A percentile compares a stretch with the other conserved stretches of the same genome.
phyloP scores from a whole-genome alignment of 345 rosid genomes.

The Streptanthus diversifolius region DNA sequence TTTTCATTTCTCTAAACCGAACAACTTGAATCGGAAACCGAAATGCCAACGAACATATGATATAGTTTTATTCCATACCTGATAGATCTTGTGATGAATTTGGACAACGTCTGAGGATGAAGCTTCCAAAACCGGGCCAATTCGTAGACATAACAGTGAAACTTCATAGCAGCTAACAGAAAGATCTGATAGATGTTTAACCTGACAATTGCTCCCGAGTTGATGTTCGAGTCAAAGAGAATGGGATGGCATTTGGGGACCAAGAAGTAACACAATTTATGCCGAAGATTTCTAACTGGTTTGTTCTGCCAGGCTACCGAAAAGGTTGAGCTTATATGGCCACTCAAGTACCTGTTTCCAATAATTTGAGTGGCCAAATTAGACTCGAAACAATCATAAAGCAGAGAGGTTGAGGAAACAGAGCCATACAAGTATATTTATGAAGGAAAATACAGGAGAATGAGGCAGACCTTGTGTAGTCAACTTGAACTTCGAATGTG shows the following conservation, averaged over 20 bases:
- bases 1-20: no score
- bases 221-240: slow-evolving; percentile 74
- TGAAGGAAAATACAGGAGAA: background rate
- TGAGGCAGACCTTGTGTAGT: slow-evolving; percentile 63
- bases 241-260: slow-evolving; percentile 77
- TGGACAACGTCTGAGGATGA: slow-evolving; percentile 30
- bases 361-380: background rate
- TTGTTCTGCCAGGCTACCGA: slow-evolving; percentile 56
- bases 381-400: background rate
- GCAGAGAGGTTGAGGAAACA: background rate
- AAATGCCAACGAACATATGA: background rate
- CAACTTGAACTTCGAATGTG: slow-evolving; percentile 80
- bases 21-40: background rate
- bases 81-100: slow-evolving; percentile 46
- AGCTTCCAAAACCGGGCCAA: slow-evolving; percentile 53
- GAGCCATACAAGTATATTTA: background rate
- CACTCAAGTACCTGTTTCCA: slow-evolving; percentile 60
- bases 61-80: slow-evolving; percentile 41
- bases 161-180: slow-evolving; percentile 79
- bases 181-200: slow-evolving; percentile 79
- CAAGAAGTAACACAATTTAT: slow-evolving; percentile 50
- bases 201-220: slow-evolving; percentile 59
- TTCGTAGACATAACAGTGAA: slow-evolving; percentile 58
- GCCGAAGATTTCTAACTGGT: slow-evolving; percentile 43
- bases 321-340: slow-evolving; percentile 59